Base-by-base conservation (phyloP, 2,329 filamentous ascomycete species). In the Geosmithia putterillii region DNA sequence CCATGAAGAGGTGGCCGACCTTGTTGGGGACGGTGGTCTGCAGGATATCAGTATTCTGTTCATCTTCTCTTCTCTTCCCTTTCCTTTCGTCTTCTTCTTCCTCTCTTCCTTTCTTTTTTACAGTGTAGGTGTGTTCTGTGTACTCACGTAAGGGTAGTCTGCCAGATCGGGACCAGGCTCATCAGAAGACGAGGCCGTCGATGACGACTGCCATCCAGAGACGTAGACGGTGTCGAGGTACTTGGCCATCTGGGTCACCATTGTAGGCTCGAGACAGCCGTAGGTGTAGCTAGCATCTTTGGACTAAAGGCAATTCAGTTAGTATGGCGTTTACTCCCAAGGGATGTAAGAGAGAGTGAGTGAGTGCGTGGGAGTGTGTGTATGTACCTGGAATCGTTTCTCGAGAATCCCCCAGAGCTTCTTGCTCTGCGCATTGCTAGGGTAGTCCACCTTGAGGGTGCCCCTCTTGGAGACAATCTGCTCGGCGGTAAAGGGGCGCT, bases 231-330 rank as follows among this genome's bases (percentile, higher is more conserved):
- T 98, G 60, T 98, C 92, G 48, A 98, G 75, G 64, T 94, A 96
- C 67, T 96, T 95, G 55, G 90, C 90, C 92, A 98, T 98, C 65
- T 98, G 92, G 22, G 92, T 96, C 61, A 98, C 77, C 86, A 95
- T 95, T 45, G 94, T 95, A 10, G 92, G 92, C 60, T 98, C 92
- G 51, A 98, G 74, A 67, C 92, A 96, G 57, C 92, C 92, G 60
- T 95, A 98, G 45, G 92, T 98, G 70, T 83, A 94, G 66, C 86
- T 94, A 40, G 86, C 86, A 57, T 92, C 84, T 55, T 79, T 79
- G 58, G 75, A 84, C 86, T 94, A 52, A 46, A 36, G 28, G 18
- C 10, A 18, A 36, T 21, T n/a, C n/a, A n/a, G n/a, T n/a, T n/a
- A n/a, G n/a, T n/a, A n/a, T n/a, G n/a, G n/a, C n/a, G n/a, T n/a